Base-by-base conservation (phyloP, 306 rosid genomes). In the Clitoria ternatea region DNA sequence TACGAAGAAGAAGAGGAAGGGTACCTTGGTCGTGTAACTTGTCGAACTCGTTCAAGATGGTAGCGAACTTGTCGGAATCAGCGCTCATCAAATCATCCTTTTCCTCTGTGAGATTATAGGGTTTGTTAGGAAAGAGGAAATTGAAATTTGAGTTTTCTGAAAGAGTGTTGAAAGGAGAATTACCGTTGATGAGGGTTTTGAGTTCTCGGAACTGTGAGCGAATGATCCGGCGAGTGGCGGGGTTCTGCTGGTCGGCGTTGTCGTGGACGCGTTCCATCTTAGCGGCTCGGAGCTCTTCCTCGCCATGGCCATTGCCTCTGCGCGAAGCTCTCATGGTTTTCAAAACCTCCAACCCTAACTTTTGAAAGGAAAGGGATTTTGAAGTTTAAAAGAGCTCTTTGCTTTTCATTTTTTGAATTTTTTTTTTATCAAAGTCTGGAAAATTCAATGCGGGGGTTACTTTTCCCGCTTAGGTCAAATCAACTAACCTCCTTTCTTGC, bases 11-110 rank as follows among this genome's bases (percentile, higher is more conserved):
- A 50, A 20, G 0, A 22, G 11, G 47, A 40, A 40, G 6, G 14
- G 49, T 70, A 90, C 96, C 91, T 79, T 73, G 78, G 45, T 82
- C 86, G 53, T 86, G 96, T 44, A 92, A 76, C 68, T 63, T 85
- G 40, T 87, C 86, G 3, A 90, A 85, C 73, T 84, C 77, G 10
- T 29, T 50, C 47, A 90, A 75, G 22, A 93, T 76, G 13, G 49
- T n/a, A 5, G 72, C 37, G 40, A 93, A 93, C 62, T 69, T 88
- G 10, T 87, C 68, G 5, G 82, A 84, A 6, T 88, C 89, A 1
- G 65, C 72, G 45, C 40, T 71, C 30, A 78, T 10, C 40, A 93
- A 71, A 47, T 85, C 96, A 3, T 88, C 96, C 42, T 66, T 82
- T 64, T 86, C 73, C 48, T 90, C 98, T 93, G 80, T 80, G 40